Conservation (phyloP, 306 rosid genomes). For the Hylodesmum podocarpum region DNA sequence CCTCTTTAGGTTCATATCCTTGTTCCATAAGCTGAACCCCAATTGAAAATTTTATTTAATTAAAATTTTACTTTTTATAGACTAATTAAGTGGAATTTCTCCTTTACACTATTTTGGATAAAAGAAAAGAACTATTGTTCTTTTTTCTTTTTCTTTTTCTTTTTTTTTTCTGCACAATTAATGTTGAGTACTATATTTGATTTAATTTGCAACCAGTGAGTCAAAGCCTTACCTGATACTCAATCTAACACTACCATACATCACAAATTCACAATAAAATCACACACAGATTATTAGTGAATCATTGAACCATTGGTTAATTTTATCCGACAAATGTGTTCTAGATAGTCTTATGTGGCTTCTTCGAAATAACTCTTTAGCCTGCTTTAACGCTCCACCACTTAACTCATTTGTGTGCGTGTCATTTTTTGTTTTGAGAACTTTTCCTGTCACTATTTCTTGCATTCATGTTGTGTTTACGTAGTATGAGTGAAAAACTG, state of each 20-base stretch:
- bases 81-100: not conserved
- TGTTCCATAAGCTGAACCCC: not conserved
- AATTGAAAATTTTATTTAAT: not conserved
- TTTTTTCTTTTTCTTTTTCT: not conserved
- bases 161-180: no score
- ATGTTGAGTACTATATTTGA: not conserved
- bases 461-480: not conserved
- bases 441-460: not conserved
- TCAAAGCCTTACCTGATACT: constrained; percentile 30
- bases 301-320: not conserved
- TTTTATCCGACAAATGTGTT: constrained; percentile 9
- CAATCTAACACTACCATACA: constrained; percentile 11
- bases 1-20: not conserved
- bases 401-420: not conserved
- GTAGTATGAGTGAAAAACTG: not conserved
- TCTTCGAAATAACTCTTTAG: not conserved
- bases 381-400: not conserved
- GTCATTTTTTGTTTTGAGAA: not conserved
- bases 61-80: not conserved
- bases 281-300: constrained; percentile 3
- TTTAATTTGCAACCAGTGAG: constrained; percentile 18
- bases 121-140: not conserved
- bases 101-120: constrained; percentile 23
- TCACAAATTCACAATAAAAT: not conserved
- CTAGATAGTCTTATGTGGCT: not conserved